phyloP scores from a whole-genome alignment of 768 basidiomycete species.

The Hirschioporus abietinus region DNA sequence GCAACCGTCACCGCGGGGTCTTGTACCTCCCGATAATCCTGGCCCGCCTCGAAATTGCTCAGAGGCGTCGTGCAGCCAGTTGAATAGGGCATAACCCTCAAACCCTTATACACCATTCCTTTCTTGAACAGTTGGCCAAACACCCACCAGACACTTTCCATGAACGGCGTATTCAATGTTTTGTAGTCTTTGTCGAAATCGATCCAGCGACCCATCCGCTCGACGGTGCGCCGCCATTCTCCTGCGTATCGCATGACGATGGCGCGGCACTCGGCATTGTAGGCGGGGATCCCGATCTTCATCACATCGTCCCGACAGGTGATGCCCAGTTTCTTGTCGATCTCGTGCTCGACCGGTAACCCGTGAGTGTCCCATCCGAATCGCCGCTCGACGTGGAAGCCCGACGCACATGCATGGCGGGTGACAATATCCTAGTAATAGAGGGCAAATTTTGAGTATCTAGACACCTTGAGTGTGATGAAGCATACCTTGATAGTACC shows the following conservation, averaged over 20 bases:
- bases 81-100: conserved; percentile 97
- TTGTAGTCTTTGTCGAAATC: conserved; percentile 99
- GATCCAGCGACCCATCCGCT: conserved; percentile 99
- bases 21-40: conserved; percentile 86
- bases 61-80: conserved; percentile 93
- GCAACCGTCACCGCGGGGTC: conserved; percentile 94
- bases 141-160: conserved; percentile 99
- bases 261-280: conserved; percentile 93
- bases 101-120: conserved; percentile 85
- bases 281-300: conserved; percentile 92
- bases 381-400: conserved; percentile 85
- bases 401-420: conserved; percentile 89
- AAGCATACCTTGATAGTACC: conserved; percentile 83
- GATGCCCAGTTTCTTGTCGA: conserved; percentile 94
- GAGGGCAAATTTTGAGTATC: conserved; percentile 10
- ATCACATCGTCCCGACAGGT: conserved; percentile 91
- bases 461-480: conserved; percentile 1
- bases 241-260: conserved; percentile 97
- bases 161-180: conserved; percentile 87
- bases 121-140: conserved; percentile 93
- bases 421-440: conserved; percentile 86
- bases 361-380: conserved; percentile 99
- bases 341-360: conserved; percentile 97
- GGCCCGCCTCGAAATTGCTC: conserved; percentile 95
- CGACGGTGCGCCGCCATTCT: conserved; percentile 93